These are phyloP conservation scores for Trichodelitschia bisporula DNA, from an alignment of 495 filamentous ascomycete species.

Conservation along the genomic window DNA sequence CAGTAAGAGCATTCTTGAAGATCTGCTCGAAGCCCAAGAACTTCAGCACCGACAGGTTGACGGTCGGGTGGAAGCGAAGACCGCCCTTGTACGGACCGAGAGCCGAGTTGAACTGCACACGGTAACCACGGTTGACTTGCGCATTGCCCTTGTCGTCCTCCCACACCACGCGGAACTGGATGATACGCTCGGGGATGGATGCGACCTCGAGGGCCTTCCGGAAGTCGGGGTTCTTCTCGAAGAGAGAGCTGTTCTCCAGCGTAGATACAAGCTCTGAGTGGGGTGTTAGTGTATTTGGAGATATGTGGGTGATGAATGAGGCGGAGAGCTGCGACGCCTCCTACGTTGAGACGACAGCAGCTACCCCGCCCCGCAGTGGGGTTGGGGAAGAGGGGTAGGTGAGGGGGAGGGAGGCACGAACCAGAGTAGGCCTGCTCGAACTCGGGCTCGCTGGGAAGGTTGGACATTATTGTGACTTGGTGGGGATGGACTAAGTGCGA, in stretches of 20 bases:
- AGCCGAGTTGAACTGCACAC: slow-evolving; percentile 97
- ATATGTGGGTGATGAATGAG: background rate
- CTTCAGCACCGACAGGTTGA: slow-evolving; percentile 95
- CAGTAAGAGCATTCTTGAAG: slow-evolving; percentile 99
- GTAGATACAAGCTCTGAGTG: slow-evolving; percentile 68
- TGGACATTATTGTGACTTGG: slow-evolving; percentile 2
- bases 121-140: slow-evolving; percentile 89
- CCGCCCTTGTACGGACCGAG: slow-evolving; percentile 97
- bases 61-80: slow-evolving; percentile 81
- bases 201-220: slow-evolving; percentile 68
- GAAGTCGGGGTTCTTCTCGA: slow-evolving; percentile 85
- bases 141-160: slow-evolving; percentile 75
- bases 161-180: slow-evolving; percentile 96
- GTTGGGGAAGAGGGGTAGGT: background rate
- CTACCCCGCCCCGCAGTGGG: background rate
- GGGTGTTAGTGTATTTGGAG: background rate
- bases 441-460: slow-evolving; percentile 47
- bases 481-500: too few relatives aligned
- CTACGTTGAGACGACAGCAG: background rate
- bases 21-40: slow-evolving; percentile 98
- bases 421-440: slow-evolving; percentile 94
- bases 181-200: slow-evolving; percentile 80
- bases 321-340: background rate
- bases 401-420: background rate
- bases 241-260: slow-evolving; percentile 80